Evolutionary conservation across 2,329 filamentous ascomycete genomes (phyloP), one percentile per base, ranked within the genome.

Genomic region (Hypoxylon sp.): DNA sequence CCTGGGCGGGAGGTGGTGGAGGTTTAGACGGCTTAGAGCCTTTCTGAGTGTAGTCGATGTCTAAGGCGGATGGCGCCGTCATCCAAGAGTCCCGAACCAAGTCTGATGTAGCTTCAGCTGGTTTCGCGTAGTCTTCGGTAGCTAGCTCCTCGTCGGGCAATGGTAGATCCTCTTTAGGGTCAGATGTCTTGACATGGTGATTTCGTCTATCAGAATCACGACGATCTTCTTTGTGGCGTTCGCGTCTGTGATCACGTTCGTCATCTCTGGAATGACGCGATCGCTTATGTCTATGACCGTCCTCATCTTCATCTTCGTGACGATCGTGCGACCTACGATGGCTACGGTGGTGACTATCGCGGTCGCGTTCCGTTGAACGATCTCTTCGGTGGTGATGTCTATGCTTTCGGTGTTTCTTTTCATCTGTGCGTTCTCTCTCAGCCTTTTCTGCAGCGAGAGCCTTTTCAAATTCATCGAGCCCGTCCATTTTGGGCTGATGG

Each of bases 61-160:
- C 90, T 34, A 97, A 80, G 0, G 90, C 88, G 0, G 92, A 92
- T 0, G 95, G 94, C 0, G 91, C 91, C 64, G 94, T 90, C 96
- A 99, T 99, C 94, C 96, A 99, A 0, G 91, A 88, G 78, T 98
- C 96, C 68, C 96, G 88, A 70, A 89, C 85, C 30, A 90, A 73
- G 0, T 79, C 75, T 63, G 75, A 78, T 70, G 75, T 78, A 70
- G 67, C 73, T 68, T 78, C 66, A 14, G 67, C 65, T 29, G 73
- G 64, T 14, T 75, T 67, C 8, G 54, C 54, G 45, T 72, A 71
- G 27, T 76, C 74, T 37, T 72, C 70, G 2, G 73, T 63, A 2
- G 78, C 64, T 32, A 81, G 80, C 67, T 84, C 83, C 21, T 87
- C 85, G 34, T 87, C 81, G 0, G 83, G 85, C 3, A 84, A 70